These are phyloP conservation scores for Friedmanniomyces simplex DNA, from an alignment of 495 filamentous ascomycete species.

Conservation along the genomic window DNA sequence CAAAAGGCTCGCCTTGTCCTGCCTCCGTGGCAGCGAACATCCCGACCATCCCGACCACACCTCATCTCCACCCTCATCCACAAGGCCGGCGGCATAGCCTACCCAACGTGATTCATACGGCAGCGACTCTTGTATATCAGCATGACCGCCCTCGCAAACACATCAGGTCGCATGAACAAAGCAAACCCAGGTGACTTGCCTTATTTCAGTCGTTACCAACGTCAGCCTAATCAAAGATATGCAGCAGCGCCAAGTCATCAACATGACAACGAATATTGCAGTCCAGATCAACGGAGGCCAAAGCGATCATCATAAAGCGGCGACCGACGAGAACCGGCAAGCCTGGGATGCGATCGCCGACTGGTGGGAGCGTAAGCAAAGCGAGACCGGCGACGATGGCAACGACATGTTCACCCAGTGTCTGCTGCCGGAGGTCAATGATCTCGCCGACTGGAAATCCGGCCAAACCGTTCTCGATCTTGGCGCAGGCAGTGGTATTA, in stretches of 20 bases:
- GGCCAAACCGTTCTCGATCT: slow-evolving; percentile 7
- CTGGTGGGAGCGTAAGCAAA: slow-evolving; percentile 6
- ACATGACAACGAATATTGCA: background rate
- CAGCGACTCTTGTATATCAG: background rate
- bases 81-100: background rate
- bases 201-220: too few relatives aligned
- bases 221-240: background rate
- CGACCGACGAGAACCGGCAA: background rate
- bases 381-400: slow-evolving; percentile 1
- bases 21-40: background rate
- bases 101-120: background rate
- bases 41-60: background rate
- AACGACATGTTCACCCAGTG: slow-evolving; percentile 10
- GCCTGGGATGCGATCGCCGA: slow-evolving; percentile 6
- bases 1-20: background rate
- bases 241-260: background rate
- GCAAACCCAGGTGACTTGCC: background rate
- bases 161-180: background rate
- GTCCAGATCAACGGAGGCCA: background rate
- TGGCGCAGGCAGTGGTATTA: slow-evolving; percentile 8
- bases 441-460: background rate
- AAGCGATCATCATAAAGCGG: background rate
- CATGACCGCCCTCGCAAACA: background rate
- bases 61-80: background rate
- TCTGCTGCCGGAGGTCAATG: slow-evolving; percentile 1